Evolutionary conservation across 1,284 basidiomycete genomes (phyloP).

Genomic region (Leucocoprinus gongylophorus): DNA sequence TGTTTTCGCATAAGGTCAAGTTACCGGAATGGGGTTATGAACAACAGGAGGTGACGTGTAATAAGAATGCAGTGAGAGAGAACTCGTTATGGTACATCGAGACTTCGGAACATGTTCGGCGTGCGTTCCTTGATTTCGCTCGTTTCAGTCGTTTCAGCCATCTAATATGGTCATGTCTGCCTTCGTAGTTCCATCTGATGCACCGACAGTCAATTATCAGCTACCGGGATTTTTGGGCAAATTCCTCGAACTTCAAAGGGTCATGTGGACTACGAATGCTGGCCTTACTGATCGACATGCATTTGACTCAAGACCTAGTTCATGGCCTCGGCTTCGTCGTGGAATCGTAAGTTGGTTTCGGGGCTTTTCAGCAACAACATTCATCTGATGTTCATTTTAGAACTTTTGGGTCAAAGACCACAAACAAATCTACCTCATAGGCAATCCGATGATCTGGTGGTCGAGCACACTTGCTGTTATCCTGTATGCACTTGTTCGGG

Average conservation of each 20-base stretch:
- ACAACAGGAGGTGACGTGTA: constrained; percentile 98
- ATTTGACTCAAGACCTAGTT: constrained; percentile 87
- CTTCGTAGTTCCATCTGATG: constrained; percentile 54
- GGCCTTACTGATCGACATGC: constrained; percentile 92
- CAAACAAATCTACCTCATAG: constrained; percentile 90
- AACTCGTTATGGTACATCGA: constrained; percentile 97
- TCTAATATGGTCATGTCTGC: too few species aligned
- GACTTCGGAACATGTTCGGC: constrained; percentile 69
- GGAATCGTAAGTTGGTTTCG: constrained; percentile 71
- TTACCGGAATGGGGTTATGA: constrained; percentile 97
- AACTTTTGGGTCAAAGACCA: constrained; percentile 99
- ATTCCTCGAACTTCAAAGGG: constrained; percentile 88
- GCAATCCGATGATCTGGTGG: constrained; percentile 94
- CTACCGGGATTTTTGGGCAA: constrained; percentile 84
- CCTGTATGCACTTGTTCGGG: constrained; percentile 64
- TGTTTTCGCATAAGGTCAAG: constrained; percentile 98
- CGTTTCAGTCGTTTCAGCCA: constrained; percentile 3
- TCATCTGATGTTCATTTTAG: constrained; percentile 30
- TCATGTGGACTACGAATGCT: constrained; percentile 99
- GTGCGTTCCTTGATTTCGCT: constrained; percentile 42
- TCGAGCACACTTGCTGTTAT: constrained; percentile 67
- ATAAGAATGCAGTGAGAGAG: constrained; percentile 86
- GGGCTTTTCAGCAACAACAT: background rate
- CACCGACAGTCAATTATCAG: constrained; percentile 83
- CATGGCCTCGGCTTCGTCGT: constrained; percentile 85